Percentiles rank a stretch among this genome's conserved stretches.
These are phyloP conservation scores for Hansenula sp. DNA, from an alignment of 1,139 yeast genomes.

Conservation along the genomic window DNA sequence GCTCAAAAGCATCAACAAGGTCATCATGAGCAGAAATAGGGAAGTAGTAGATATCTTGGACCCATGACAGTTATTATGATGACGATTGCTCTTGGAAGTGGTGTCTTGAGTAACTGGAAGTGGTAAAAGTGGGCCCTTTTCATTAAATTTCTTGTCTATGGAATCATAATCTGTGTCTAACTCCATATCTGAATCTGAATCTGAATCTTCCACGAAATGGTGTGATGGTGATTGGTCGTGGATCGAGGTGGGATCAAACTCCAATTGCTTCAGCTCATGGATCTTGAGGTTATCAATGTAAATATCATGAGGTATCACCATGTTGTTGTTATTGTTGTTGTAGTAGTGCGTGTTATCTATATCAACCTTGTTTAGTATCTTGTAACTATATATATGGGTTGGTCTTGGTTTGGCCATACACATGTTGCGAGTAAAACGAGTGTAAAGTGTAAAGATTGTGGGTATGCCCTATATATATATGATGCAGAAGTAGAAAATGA, in stretches of 20 bases:
- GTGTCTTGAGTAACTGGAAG: background rate
- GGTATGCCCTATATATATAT: background rate
- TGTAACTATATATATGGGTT: background rate
- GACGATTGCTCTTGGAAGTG: background rate
- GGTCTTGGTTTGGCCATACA: constrained; percentile 5
- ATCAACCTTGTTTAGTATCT: background rate
- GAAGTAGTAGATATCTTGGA: background rate
- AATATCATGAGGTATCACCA: constrained; percentile 1
- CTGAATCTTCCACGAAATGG: background rate
- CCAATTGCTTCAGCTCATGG: constrained; percentile 1
- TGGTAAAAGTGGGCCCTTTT: background rate
- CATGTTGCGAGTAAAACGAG: background rate
- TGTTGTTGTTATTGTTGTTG: background rate
- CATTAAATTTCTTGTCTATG: background rate
- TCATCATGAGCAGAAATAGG: background rate
- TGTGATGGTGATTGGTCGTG: background rate
- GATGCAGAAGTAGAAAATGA: background rate
- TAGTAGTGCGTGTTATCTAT: background rate
- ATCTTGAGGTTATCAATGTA: background rate
- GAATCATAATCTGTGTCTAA: background rate
- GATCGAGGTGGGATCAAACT: constrained; percentile 1
- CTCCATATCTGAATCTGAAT: background rate
- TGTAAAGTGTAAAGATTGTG: background rate
- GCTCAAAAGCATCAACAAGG: background rate
- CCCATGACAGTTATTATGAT: too few relatives aligned